These are phyloP conservation scores for Rhododendron mucronatum DNA, from an alignment of 148 eudicot species.

Conservation along the genomic window DNA sequence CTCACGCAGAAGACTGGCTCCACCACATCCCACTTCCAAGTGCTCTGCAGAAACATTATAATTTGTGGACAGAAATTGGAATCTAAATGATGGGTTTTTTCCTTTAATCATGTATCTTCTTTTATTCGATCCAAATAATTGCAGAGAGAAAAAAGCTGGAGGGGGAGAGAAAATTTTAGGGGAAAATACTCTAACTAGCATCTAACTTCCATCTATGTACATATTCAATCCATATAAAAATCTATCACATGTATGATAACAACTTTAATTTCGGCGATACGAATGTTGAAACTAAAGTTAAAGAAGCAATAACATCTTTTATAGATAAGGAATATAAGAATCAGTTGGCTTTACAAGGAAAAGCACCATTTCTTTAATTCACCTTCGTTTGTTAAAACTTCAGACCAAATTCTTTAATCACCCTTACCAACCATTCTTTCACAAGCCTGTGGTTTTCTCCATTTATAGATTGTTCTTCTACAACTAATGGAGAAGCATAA, in stretches of 20 bases:
- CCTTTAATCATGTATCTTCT: constrained; percentile 29
- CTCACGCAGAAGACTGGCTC: constrained; percentile 14
- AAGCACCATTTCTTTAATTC: constrained; percentile 15
- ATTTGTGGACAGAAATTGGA: constrained; percentile 18
- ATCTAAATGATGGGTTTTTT: constrained; percentile 27
- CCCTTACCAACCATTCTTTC: constrained; percentile 15
- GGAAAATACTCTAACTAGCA: constrained; percentile 19
- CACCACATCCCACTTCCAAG: constrained; percentile 20
- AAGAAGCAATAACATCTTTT: neutral
- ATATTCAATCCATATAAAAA: constrained; percentile 1
- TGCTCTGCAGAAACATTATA: constrained; percentile 16
- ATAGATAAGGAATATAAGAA: constrained; percentile 20
- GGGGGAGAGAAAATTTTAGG: neutral
- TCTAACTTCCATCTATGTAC: constrained; percentile 10
- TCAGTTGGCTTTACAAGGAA: constrained; percentile 27
- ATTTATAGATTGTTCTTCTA: neutral
- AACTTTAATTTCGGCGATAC: constrained; percentile 30
- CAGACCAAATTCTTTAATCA: neutral
- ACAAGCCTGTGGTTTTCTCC: constrained; percentile 15
- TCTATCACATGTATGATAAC: constrained; percentile 4
- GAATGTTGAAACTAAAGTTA: constrained; percentile 38
- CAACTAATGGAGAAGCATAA: neutral
- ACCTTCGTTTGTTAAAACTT: constrained; percentile 7
- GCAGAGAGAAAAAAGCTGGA: neutral
- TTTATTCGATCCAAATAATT: constrained; percentile 4